Evolutionary conservation across 1,284 basidiomycete species (phyloP), one percentile per base, ranked within the genome.

Genomic region (Pyrrhoderma noxium): DNA sequence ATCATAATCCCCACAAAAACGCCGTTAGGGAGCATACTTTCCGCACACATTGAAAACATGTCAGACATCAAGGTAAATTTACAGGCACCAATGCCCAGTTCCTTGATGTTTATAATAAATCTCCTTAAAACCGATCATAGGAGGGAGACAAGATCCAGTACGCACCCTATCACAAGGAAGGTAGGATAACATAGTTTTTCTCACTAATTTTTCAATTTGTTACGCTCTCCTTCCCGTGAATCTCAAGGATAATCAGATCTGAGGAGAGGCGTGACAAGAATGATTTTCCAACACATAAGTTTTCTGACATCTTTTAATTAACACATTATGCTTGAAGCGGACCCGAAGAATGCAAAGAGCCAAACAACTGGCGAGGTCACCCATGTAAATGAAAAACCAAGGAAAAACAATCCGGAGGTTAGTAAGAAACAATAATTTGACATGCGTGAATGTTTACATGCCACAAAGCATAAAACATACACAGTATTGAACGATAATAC

Each of bases 401-500:
- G 22, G 49, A 55, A 47, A 36, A 44, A 46, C 18, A 45, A 55
- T 36, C 44, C 49, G 3, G 41, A 52, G 31, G 50, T 55, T 14
- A 21, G 49, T 38, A 40, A 18, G n/a, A 22, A 22, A 40, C 7
- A 16, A 8, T 40, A 22, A 18, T 18, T 18, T 7, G 7, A 40
- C n/a, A 5, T 40, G 21, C 35, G 35, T 11, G 11, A 16, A 37
- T 9, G 11, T 37, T 16, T 8, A 40, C 5, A 22, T 16, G 21
- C 19, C 19, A 16, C 34, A 13, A 14, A 55, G 53, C 53, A 55
- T 35, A 51, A 55, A 35, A 55, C 53, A 5, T 55, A 52, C 16
- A 52, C 53, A 4, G 51, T 55, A 8, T 8, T 25, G 41, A 55
- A 55, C 43, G 53, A 52, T n/a, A 55, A 52, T 11, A 51, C 49